Conservation (phyloP, 345 rosid genomes). For the Pugionium dolabratum region DNA sequence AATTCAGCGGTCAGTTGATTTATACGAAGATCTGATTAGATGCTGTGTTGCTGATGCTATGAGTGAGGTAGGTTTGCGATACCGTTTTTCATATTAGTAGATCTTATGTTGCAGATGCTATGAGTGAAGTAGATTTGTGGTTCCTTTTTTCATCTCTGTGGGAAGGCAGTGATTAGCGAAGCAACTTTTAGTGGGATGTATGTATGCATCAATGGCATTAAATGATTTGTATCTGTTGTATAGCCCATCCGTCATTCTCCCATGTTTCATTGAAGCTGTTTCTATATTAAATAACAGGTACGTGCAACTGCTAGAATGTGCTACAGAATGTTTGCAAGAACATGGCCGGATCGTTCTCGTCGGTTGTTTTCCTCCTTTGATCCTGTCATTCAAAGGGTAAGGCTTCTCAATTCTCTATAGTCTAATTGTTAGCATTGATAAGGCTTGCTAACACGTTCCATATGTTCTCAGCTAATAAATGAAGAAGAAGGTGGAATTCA, state of each 20-base stretch:
- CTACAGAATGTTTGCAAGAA: constrained; percentile 95
- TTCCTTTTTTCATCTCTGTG: constrained; percentile 19
- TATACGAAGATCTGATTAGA: constrained; percentile 82
- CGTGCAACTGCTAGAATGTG: constrained; percentile 97
- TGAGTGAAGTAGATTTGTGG: constrained; percentile 68
- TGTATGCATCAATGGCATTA: constrained; percentile 20
- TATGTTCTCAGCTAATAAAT: constrained; percentile 63
- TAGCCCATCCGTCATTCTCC: constrained; percentile 9
- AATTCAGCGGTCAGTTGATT: constrained; percentile 86
- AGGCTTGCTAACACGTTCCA: constrained; percentile 18
- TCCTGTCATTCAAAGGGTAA: constrained; percentile 96
- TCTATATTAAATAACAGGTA: constrained; percentile 56
- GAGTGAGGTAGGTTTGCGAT: constrained; percentile 75
- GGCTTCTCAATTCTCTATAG: constrained; percentile 22
- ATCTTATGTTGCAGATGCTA: constrained; percentile 57
- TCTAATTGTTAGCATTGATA: constrained; percentile 30
- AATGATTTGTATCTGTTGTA: constrained; percentile 18
- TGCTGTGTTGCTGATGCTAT: constrained; percentile 98
- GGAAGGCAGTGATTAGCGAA: constrained; percentile 19
- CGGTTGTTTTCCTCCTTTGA: constrained; percentile 91
- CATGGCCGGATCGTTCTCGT: constrained; percentile 99
- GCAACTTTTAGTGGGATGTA: constrained; percentile 21
- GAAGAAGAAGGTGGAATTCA: constrained; percentile 98
- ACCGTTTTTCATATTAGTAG: constrained; percentile 43
- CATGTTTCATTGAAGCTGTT: background rate